Base-by-base conservation (phyloP, 2,329 filamentous ascomycete species). In the Colletotrichum orchidophilum region DNA sequence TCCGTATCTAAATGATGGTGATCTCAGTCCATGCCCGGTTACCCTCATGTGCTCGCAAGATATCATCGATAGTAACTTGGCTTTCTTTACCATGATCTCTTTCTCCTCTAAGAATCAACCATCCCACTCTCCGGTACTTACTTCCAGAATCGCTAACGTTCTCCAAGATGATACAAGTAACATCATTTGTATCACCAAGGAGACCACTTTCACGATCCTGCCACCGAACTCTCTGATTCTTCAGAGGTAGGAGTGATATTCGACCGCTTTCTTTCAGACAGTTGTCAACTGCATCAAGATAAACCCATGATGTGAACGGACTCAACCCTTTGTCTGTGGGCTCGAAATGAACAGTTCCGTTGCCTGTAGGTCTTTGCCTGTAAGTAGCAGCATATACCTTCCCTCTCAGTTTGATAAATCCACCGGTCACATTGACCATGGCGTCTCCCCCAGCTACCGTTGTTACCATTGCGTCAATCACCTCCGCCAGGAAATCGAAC, bases 101-200 rank as follows among this genome's bases (percentile, higher is more conserved):
- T 8, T 2, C 18, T 15, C 39, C 39, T 18, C 0, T 0, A 42
- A 42, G 18, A 0, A 8, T 0, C 2, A 42, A n/a, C 18, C 39
- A 42, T 8, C 39, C 39, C 15, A 42, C 4, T 1, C 18, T 42
- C 3, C 39, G 18, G n/a, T n/a, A 42, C 1, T 6, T 18, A 18
- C 9, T 42, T 42, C 1, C 7, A 1, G 6, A 18, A 0, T 3
- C 18, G 39, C 3, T 18, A 42, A 8, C 15, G 18, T n/a, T 42
- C 7, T 42, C 3, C 13, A 42, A 18, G 6, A 42, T 4, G 1
- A 42, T 15, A 4, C 39, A 42, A 42, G 39, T 42, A n/a, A 42
- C 39, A 18, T n/a, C 39, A 11, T 4, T 42, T 1, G 7, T 9
- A 8, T 9, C 0, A 42, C 18, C 39, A 42, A 18, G 9, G 6